phyloP scores from a whole-genome alignment of 306 rosid species.

The Vigna mungo region DNA sequence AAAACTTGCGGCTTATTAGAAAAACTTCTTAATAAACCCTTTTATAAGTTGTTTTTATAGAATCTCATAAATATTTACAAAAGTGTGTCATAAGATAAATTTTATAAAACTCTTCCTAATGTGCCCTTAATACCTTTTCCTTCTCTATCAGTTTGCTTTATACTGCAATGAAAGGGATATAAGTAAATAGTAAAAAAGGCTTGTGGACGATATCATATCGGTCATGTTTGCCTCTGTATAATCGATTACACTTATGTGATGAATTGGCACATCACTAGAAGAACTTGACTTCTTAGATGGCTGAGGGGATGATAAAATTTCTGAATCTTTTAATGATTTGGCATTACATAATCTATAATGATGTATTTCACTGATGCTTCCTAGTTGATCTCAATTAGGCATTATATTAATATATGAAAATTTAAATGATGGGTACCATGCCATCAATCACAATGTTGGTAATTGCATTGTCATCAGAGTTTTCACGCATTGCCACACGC shows the following conservation, averaged over 20 bases:
- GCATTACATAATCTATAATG: neutral
- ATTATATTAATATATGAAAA: neutral
- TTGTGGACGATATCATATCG: neutral
- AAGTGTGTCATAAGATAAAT: neutral
- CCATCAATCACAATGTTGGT: too few species aligned
- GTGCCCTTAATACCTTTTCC: neutral
- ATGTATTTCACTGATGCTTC: neutral
- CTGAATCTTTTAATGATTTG: neutral
- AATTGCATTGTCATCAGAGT: too few species aligned
- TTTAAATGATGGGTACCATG: neutral
- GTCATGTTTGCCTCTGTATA: constrained; percentile 8
- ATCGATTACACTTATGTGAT: neutral
- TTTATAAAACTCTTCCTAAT: neutral
- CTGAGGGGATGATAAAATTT: neutral
- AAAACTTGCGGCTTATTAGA: neutral
- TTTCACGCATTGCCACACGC: too few species aligned
- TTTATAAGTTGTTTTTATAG: neutral
- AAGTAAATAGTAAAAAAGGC: neutral
- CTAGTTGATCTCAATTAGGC: neutral
- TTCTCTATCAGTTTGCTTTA: neutral
- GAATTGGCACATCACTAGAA: neutral
- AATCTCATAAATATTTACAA: neutral
- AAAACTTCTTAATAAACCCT: too few species aligned
- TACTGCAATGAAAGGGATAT: neutral
- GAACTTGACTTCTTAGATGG: constrained; percentile 2